Evolutionary conservation across 1,284 basidiomycete species (phyloP).

Genomic region (Sporisorium scitamineum): DNA sequence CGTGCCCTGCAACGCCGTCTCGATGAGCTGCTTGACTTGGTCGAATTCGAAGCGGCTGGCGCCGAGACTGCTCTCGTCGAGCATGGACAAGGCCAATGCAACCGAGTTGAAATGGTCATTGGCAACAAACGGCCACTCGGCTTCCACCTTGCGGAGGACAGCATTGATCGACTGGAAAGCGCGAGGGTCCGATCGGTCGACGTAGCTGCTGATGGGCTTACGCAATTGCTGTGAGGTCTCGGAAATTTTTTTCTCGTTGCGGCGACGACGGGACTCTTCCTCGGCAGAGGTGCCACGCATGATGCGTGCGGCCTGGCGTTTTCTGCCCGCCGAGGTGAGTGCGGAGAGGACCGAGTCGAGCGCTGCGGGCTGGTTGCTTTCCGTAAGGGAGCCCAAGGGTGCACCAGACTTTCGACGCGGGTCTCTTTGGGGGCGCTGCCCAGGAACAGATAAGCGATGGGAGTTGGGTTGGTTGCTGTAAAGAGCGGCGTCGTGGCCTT

Average conservation of each 20-base stretch:
- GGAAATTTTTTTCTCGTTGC: slow-evolving; percentile 57
- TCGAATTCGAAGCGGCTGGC: slow-evolving; percentile 58
- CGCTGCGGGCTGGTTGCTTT: slow-evolving; percentile 53
- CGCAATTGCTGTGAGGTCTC: slow-evolving; percentile 37
- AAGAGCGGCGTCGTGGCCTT: slow-evolving; percentile 31
- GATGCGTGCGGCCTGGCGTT: slow-evolving; percentile 62
- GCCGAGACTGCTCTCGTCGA: slow-evolving; percentile 63
- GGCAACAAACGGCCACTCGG: slow-evolving; percentile 65
- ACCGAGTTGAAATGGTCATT: slow-evolving; percentile 67
- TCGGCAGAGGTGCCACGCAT: slow-evolving; percentile 64
- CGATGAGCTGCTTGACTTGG: slow-evolving; percentile 59
- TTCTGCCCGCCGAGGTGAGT: slow-evolving; percentile 59
- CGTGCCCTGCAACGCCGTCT: slow-evolving; percentile 64
- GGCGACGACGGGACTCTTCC: slow-evolving; percentile 53
- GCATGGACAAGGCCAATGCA: slow-evolving; percentile 60
- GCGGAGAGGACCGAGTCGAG: slow-evolving; percentile 61
- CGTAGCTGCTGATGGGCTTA: slow-evolving; percentile 50
- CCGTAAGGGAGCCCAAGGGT: slow-evolving; percentile 61
- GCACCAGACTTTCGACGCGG: slow-evolving; percentile 36
- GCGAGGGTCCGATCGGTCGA: slow-evolving; percentile 51
- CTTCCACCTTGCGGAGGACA: slow-evolving; percentile 66
- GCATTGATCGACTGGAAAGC: slow-evolving; percentile 64
- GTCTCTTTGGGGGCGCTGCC: slow-evolving; percentile 40
- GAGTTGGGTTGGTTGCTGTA: slow-evolving; percentile 31
- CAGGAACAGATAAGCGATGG: slow-evolving; percentile 42